phyloP scores from a whole-genome alignment of 108 stramenopile species.

The Parietichytrium sp. region DNA sequence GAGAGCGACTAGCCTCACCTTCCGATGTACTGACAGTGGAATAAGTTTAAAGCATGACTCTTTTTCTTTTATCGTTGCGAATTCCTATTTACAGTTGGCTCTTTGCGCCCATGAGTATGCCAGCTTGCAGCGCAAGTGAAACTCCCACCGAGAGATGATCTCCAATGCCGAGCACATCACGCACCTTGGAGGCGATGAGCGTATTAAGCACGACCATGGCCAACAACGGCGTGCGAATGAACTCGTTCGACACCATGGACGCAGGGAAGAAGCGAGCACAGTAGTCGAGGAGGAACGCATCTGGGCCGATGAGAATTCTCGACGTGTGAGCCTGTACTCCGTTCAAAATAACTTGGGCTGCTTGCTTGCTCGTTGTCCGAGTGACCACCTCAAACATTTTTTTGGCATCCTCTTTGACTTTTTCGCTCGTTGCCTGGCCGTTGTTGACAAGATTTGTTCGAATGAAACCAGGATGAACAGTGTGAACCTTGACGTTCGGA shows the following conservation, averaged over 20 bases:
- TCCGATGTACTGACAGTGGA: too few species aligned
- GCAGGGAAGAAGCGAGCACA: not conserved
- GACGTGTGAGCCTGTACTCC: not conserved
- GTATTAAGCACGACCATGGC: too few species aligned
- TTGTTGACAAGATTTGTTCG: not conserved
- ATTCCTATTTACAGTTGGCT: too few species aligned
- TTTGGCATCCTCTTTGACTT: not conserved
- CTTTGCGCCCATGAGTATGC: too few species aligned
- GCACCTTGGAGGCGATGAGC: too few species aligned
- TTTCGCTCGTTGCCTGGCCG: not conserved
- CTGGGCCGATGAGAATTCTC: slow-evolving; percentile 24
- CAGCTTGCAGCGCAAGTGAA: too few species aligned
- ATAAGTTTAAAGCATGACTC: too few species aligned
- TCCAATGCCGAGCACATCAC: too few species aligned
- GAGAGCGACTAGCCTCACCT: too few species aligned
- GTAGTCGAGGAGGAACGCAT: slow-evolving; percentile 23
- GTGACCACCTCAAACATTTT: not conserved
- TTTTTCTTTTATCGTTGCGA: too few species aligned
- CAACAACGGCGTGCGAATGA: too few species aligned
- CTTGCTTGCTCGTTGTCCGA: not conserved
- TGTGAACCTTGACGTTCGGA: slow-evolving; percentile 34
- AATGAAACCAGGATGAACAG: slow-evolving; percentile 15
- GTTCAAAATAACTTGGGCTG: not conserved
- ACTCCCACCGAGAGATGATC: too few species aligned
- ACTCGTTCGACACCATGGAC: not conserved